Evolutionary conservation across 2,329 filamentous ascomycete species (phyloP), one percentile per base, ranked within the genome.

Genomic region (Atkinsonella texensis): DNA sequence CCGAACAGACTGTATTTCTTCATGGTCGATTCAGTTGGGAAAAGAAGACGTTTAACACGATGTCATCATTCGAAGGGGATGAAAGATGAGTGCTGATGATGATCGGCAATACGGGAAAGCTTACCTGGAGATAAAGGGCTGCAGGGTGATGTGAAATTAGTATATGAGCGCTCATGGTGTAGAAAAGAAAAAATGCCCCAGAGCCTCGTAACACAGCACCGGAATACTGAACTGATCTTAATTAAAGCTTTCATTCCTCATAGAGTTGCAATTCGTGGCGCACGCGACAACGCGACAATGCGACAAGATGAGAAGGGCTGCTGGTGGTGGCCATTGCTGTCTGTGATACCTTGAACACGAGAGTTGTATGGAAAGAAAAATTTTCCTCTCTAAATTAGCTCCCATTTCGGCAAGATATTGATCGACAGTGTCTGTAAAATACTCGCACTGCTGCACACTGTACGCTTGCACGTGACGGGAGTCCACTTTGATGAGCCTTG

Each of bases 11-110:
- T 73, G 66, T 73, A 65, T 53, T 83, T 87, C 83, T 81, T 89
- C 86, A 90, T 84, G 83, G 84, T 81, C 86, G 86, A 88, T 78
- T 90, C 84, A 73, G 84, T 76, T 83, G 79, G 84, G 84, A 86
- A 89, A 89, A 88, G 85, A 89, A 89, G 85, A 85, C 75, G 74
- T 75, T 71, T 73, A 65, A 70, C 67, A 66, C 68, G 71, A 75
- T 87, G 79, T 89, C 86, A 89, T 89, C 85, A 83, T 78, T 60
- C 72, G 71, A 48, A 46, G 55, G 40, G 47, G 11, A n/a, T 45
- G 5, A 11, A 35, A 31, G 35, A 41, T 48, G 52, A 42, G 52
- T 41, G 41, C 4, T 23, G 18, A 18, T 43, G 41, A 12, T 12
- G 17, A 12, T 18, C 18, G 12, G 41, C 48, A 46, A 54, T 45